Percentiles rank a stretch among this genome's conserved stretches.
These are phyloP conservation scores for Daldinia vernicosa DNA, from an alignment of 495 filamentous ascomycete species.

Conservation along the genomic window DNA sequence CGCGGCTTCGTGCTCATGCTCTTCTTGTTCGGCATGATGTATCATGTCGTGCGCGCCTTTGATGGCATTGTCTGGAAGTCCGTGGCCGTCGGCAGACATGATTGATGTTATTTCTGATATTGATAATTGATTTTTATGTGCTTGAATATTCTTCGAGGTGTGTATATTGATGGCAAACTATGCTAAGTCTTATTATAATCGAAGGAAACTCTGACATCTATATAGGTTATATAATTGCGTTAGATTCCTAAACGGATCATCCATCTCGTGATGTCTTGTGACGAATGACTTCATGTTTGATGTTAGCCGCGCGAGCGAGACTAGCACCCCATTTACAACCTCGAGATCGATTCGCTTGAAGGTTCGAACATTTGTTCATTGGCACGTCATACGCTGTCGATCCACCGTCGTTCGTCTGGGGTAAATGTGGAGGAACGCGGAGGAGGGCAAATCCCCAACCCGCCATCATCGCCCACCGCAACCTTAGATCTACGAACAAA, in stretches of 20 bases:
- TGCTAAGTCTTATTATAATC: neutral
- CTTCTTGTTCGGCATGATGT: constrained; percentile 48
- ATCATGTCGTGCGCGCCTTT: constrained; percentile 46
- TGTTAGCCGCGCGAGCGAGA: constrained; percentile 27
- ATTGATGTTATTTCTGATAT: constrained; percentile 22
- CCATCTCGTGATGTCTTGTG: constrained; percentile 36
- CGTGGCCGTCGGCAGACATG: constrained; percentile 45
- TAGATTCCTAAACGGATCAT: constrained; percentile 9
- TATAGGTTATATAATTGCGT: constrained; percentile 39
- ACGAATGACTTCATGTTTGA: constrained; percentile 36
- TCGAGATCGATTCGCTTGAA: constrained; percentile 37
- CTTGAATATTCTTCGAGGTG: constrained; percentile 2
- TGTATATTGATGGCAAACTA: neutral
- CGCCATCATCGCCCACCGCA: constrained; percentile 19
- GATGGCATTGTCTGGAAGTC: constrained; percentile 41
- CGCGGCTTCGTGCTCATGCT: constrained; percentile 47
- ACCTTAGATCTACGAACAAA: constrained; percentile 29
- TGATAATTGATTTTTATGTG: neutral
- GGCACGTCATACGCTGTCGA: constrained; percentile 40
- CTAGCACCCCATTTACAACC: constrained; percentile 27
- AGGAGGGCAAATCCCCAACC: constrained; percentile 12
- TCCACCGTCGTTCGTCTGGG: constrained; percentile 41
- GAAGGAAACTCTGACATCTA: constrained; percentile 22
- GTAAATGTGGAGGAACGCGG: constrained; percentile 36
- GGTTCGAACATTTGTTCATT: constrained; percentile 34